These are phyloP conservation scores for Colletotrichum karsti DNA, from an alignment of 2,329 filamentous ascomycete species.

Conservation along the genomic window DNA sequence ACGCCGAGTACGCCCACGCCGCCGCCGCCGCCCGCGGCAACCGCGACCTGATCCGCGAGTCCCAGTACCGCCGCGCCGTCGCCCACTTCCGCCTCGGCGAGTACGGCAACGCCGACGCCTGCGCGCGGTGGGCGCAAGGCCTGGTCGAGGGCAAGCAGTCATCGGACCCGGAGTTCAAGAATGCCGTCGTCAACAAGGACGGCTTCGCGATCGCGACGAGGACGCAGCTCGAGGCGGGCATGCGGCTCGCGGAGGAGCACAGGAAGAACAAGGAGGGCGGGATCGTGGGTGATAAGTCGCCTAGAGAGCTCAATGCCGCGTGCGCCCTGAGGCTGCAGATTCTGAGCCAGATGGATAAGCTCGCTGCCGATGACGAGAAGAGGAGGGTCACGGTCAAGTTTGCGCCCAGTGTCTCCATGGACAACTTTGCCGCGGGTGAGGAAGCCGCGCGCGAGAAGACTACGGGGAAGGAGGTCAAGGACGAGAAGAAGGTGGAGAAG, in stretches of 20 bases:
- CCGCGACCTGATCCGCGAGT: constrained; percentile 74
- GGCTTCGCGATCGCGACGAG: constrained; percentile 57
- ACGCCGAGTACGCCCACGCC: constrained; percentile 73
- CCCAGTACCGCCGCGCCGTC: constrained; percentile 80
- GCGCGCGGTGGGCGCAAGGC: constrained; percentile 68
- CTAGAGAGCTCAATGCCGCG: constrained; percentile 48
- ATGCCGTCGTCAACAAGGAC: constrained; percentile 48
- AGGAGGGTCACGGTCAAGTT: constrained; percentile 52
- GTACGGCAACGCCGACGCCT: constrained; percentile 78
- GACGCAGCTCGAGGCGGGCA: constrained; percentile 37
- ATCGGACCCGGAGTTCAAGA: constrained; percentile 39
- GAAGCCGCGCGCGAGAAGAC: neutral
- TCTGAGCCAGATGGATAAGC: constrained; percentile 52
- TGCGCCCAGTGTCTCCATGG: constrained; percentile 20
- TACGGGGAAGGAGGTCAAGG: constrained; percentile 30
- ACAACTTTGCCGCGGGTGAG: constrained; percentile 15
- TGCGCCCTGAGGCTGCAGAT: constrained; percentile 56
- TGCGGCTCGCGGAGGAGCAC: constrained; percentile 37
- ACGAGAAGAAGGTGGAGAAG: constrained; percentile 33
- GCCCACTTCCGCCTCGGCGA: constrained; percentile 74
- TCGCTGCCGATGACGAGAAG: constrained; percentile 53
- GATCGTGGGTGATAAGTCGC: constrained; percentile 30
- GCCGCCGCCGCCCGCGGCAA: constrained; percentile 73
- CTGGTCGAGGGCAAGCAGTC: constrained; percentile 49
- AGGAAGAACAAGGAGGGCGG: constrained; percentile 27